A percentile compares a stretch with the other conserved stretches of the same genome.
These are phyloP conservation scores for Penicillium sp. DNA, from an alignment of 2,329 filamentous ascomycete species.

Conservation along the genomic window DNA sequence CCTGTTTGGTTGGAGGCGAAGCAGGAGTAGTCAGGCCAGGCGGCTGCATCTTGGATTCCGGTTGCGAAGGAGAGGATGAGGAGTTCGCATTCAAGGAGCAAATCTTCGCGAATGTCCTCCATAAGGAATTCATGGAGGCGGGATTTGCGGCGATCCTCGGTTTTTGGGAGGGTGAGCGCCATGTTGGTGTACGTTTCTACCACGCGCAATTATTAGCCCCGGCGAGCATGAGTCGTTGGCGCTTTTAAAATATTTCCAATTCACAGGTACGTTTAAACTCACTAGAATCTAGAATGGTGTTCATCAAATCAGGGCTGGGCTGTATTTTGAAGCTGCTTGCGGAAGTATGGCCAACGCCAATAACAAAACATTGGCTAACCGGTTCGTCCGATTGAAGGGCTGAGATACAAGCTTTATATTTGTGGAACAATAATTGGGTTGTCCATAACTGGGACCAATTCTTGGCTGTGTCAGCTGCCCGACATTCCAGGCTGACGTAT, in stretches of 20 bases:
- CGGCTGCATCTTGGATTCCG: constrained; percentile 56
- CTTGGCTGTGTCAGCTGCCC: neutral
- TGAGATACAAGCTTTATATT: neutral
- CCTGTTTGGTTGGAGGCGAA: constrained; percentile 67
- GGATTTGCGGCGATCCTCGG: neutral
- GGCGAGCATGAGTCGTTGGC: neutral
- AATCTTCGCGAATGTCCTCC: constrained; percentile 22
- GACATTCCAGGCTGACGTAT: constrained; percentile 19
- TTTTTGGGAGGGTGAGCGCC: neutral
- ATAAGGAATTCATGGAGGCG: constrained; percentile 5
- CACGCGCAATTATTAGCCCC: neutral
- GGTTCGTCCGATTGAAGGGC: neutral
- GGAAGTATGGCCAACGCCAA: neutral
- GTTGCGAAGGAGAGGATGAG: constrained; percentile 40
- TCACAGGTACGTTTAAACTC: neutral
- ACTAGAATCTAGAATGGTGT: neutral
- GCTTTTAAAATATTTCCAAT: neutral
- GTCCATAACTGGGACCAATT: neutral
- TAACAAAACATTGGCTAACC: neutral
- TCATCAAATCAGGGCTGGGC: neutral
- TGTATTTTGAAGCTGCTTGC: neutral
- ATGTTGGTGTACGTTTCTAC: constrained; percentile 1
- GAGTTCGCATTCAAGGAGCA: constrained; percentile 35
- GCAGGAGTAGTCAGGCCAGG: constrained; percentile 62
- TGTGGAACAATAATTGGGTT: neutral